Conservation (phyloP, 2,329 filamentous ascomycete species). For the Huntiella bhutanensis region DNA sequence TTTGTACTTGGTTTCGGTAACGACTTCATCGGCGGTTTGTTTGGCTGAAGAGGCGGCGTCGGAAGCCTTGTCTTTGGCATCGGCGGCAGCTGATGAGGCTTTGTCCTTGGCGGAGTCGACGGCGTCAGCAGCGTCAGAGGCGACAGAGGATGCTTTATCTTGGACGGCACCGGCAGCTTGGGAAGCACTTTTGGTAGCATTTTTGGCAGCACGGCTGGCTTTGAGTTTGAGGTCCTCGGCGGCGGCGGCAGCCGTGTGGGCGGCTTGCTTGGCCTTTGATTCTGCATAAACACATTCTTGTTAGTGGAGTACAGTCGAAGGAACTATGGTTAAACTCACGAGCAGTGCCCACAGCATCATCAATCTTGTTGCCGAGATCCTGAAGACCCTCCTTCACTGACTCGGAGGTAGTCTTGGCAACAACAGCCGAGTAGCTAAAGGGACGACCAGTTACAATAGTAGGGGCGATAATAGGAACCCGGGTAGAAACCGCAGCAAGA, state of each 20-base stretch:
- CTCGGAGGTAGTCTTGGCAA: conserved; percentile 32
- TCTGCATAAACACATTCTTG: background rate
- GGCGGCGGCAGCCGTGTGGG: conserved; percentile 15
- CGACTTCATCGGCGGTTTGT: conserved; percentile 24
- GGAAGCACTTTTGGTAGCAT: background rate
- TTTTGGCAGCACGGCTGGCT: conserved; percentile 14
- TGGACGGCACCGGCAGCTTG: conserved; percentile 23
- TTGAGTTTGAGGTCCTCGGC: conserved; percentile 21
- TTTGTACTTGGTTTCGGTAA: conserved; percentile 24
- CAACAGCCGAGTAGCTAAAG: conserved; percentile 29
- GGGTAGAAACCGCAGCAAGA: conserved; percentile 17
- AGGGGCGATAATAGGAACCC: conserved; percentile 14
- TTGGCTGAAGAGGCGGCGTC: conserved; percentile 14
- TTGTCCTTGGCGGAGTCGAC: conserved; percentile 23
- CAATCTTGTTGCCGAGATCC: conserved; percentile 39
- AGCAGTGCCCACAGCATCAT: conserved; percentile 40
- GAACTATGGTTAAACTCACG: conserved; percentile 23
- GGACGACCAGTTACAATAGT: conserved; percentile 24
- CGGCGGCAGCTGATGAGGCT: conserved; percentile 14
- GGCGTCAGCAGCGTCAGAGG: conserved; percentile 15
- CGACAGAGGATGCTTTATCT: conserved; percentile 20
- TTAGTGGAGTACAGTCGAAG: background rate
- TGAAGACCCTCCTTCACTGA: conserved; percentile 39
- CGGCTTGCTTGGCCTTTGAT: conserved; percentile 17
- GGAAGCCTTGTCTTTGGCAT: conserved; percentile 19